These are phyloP conservation scores for Rhynchosporium secalis DNA, from an alignment of 2,329 filamentous ascomycete species.

Conservation along the genomic window DNA sequence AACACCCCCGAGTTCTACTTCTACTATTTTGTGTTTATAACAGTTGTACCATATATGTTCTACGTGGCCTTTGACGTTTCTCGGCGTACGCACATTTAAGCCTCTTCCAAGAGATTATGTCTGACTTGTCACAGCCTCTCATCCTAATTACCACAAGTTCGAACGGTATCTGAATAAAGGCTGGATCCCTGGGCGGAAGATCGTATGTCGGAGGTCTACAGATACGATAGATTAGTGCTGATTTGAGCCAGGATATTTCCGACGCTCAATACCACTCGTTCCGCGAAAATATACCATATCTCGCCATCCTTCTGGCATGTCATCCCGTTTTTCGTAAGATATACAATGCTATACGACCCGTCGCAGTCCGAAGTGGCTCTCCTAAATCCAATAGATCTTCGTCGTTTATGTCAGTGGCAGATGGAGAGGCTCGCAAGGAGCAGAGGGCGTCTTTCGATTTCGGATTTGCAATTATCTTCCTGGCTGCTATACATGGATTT, in stretches of 20 bases:
- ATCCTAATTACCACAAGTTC: conserved; percentile 79
- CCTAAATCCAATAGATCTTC: conserved; percentile 39
- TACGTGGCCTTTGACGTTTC: conserved; percentile 87
- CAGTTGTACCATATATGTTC: conserved; percentile 81
- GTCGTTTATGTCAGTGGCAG: conserved; percentile 44
- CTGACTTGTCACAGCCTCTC: conserved; percentile 58
- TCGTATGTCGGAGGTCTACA: conserved; percentile 54
- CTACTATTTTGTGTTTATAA: conserved; percentile 70
- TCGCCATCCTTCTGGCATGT: conserved; percentile 69
- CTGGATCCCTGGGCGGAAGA: conserved; percentile 90
- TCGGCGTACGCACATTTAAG: conserved; percentile 57
- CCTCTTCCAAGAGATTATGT: background rate
- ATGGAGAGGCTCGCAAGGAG: conserved; percentile 58
- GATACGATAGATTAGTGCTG: conserved; percentile 15
- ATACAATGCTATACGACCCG: conserved; percentile 57
- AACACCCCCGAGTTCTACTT: conserved; percentile 80
- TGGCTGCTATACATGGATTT: conserved; percentile 78
- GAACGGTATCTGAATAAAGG: conserved; percentile 70
- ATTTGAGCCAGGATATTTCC: conserved; percentile 69
- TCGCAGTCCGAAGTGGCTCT: conserved; percentile 28
- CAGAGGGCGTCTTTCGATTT: conserved; percentile 82
- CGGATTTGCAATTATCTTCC: conserved; percentile 75
- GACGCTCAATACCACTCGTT: conserved; percentile 87
- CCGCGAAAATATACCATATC: conserved; percentile 80
- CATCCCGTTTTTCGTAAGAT: conserved; percentile 76